Base-by-base conservation (phyloP, 352 stramenopile genomes). In the Pythium oligandrum region DNA sequence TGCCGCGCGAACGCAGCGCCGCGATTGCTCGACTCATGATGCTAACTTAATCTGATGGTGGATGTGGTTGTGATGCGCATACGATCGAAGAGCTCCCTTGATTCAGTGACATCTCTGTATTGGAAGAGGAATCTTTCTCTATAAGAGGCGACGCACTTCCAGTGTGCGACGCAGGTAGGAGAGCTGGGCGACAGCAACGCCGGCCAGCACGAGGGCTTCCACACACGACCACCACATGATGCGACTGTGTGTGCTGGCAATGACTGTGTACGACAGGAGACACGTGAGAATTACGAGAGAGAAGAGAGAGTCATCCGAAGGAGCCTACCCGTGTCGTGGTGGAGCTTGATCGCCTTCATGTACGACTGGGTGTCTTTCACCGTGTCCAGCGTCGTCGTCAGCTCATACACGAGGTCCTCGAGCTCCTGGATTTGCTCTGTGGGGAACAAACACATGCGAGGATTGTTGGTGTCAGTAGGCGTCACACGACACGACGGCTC, bases 351-450 rank as follows among this genome's bases (percentile, higher is more conserved):
- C 40, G 79, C 66, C 66, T 92, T 92, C 80, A 95, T 90, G 70
- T 83, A 95, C 39, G 78, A 71, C 50, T 95, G 82, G 4, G 82
- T 90, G 62, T 95, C 84, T 57, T 92, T 95, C 47, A 95, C 84
- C 0, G 80, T 90, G 65, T 95, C 84, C 40, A 95, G 68, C 40
- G 81, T 85, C 60, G 88, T 73, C n/a, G 77, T 83, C 38, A 95
- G 67, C 62, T 95, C 82, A 58, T 90, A 92, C 46, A 95, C 84
- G 44, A 94, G 68, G 40, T 95, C 83, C 59, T 95, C 84, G 40
- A 95, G 65, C 35, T 91, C 83, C 53, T 91, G 84, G 40, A 90
- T 78, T 80, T 95, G 84, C 49, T 91, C 84, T 94, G 46, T 31
- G 26, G 10, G 17, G 46, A 44, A 37, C n/a, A 1, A 31, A 11